Percentiles rank a stretch among this genome's conserved stretches.
Evolutionary conservation across 106 monocot genomes (phyloP).

Genomic region (Acanthochlamys bracteata): DNA sequence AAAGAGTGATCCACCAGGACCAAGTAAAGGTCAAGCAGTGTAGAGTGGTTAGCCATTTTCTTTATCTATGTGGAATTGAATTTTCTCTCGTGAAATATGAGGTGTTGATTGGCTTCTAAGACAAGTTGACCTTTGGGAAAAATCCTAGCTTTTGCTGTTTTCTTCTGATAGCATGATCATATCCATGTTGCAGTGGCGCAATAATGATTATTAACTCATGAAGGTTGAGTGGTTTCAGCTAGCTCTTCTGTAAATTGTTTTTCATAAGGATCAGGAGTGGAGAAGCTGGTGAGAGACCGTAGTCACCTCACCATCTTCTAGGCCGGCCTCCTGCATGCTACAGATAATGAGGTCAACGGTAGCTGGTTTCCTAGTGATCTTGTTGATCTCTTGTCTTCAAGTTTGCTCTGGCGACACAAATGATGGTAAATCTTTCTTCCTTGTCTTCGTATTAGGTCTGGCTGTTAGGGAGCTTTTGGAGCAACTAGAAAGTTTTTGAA

Average conservation of each 20-base stretch:
- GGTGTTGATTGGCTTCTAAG: constrained; percentile 8
- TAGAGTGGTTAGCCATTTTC: not conserved
- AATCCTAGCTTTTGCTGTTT: too few relatives aligned
- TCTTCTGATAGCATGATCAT: not conserved
- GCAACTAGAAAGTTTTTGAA: too few relatives aligned
- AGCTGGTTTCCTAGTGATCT: not conserved
- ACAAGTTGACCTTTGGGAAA: not conserved
- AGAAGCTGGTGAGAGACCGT: not conserved
- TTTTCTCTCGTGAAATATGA: not conserved
- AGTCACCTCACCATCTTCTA: not conserved
- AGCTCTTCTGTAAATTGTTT: not conserved
- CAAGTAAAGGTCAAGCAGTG: too few relatives aligned
- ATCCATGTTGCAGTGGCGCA: not conserved
- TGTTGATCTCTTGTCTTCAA: constrained; percentile 4
- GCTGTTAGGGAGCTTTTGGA: too few relatives aligned
- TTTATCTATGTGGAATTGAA: not conserved
- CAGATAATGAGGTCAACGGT: too few relatives aligned
- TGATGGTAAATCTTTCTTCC: constrained; percentile 16
- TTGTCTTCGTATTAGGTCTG: too few relatives aligned
- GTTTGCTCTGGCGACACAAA: constrained; percentile 3
- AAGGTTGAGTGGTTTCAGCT: not conserved
- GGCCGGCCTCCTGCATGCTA: too few relatives aligned
- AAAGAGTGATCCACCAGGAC: too few relatives aligned
- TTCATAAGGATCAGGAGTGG: not conserved
- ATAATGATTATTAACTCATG: not conserved